Conservation (phyloP, 495 filamentous ascomycete genomes). For the Aspergillus carlsbadensis region DNA sequence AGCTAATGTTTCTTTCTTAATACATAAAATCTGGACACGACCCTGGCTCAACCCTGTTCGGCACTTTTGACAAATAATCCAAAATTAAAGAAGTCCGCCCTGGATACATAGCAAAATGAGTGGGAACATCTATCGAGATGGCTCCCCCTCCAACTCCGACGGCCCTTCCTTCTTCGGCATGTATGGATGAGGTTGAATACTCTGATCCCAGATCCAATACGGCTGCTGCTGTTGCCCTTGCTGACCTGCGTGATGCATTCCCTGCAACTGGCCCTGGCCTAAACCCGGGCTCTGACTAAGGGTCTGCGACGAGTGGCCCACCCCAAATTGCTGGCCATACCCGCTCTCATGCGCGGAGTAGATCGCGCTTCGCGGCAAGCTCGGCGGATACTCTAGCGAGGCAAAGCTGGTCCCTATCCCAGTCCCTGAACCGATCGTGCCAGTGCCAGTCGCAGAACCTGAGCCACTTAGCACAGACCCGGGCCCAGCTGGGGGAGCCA, state of each 20-base stretch:
- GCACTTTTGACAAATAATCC: neutral
- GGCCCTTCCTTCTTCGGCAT: slow-evolving; percentile 15
- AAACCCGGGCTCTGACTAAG: neutral
- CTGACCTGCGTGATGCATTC: neutral
- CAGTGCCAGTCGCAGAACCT: neutral
- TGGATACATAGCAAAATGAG: neutral
- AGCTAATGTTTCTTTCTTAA: neutral
- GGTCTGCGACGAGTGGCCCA: neutral
- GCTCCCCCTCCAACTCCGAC: slow-evolving; percentile 30
- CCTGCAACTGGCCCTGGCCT: no score
- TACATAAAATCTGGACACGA: no score
- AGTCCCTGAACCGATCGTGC: neutral
- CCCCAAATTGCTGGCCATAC: neutral
- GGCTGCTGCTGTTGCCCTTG: slow-evolving; percentile 14
- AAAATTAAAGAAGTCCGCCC: neutral
- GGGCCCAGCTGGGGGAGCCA: neutral
- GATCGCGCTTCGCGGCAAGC: neutral
- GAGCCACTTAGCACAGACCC: neutral
- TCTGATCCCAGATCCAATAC: slow-evolving; percentile 30
- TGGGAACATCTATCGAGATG: neutral
- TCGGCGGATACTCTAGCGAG: neutral
- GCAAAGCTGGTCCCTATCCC: neutral
- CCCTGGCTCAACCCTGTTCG: no score
- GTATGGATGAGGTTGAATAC: slow-evolving; percentile 8
- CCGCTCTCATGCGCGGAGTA: neutral